A percentile compares a stretch with the other conserved stretches of the same genome.
phyloP scores from a whole-genome alignment of 768 basidiomycete genomes.

The Termitomyces sp. region DNA sequence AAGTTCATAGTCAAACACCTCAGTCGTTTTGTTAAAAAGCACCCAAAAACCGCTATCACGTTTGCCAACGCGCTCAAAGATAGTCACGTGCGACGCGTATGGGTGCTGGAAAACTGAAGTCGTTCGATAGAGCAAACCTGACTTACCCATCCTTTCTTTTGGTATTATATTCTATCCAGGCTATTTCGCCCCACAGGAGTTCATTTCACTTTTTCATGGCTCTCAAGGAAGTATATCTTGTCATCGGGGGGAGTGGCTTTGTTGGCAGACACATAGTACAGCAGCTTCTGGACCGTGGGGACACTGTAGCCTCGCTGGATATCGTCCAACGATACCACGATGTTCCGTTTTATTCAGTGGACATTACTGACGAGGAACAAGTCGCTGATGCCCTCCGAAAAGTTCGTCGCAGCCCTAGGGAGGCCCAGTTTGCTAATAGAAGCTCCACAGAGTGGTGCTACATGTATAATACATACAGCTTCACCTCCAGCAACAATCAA shows the following conservation, averaged over 20 bases:
- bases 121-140: conserved; percentile 14
- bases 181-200: neutral
- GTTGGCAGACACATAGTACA: conserved; percentile 89
- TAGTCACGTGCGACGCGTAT: conserved; percentile 37
- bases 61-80: conserved; percentile 15
- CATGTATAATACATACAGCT: conserved; percentile 94
- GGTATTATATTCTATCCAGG: neutral
- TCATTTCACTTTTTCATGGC: conserved; percentile 6
- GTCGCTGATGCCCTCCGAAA: conserved; percentile 69
- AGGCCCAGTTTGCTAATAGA: conserved; percentile 3
- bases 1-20: conserved; percentile 21
- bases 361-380: conserved; percentile 75
- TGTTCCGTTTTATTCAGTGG: conserved; percentile 82
- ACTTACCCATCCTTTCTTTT: neutral
- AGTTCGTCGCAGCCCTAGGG: conserved; percentile 33
- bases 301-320: conserved; percentile 83
- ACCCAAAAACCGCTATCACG: neutral
- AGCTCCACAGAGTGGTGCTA: conserved; percentile 59
- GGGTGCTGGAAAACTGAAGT: conserved; percentile 14
- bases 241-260: conserved; percentile 94
- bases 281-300: conserved; percentile 70
- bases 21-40: conserved; percentile 5
- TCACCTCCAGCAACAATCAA: conserved; percentile 66
- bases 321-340: conserved; percentile 88
- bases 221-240: conserved; percentile 68